phyloP scores from a whole-genome alignment of 345 rosid genomes.

The Salix caprea region DNA sequence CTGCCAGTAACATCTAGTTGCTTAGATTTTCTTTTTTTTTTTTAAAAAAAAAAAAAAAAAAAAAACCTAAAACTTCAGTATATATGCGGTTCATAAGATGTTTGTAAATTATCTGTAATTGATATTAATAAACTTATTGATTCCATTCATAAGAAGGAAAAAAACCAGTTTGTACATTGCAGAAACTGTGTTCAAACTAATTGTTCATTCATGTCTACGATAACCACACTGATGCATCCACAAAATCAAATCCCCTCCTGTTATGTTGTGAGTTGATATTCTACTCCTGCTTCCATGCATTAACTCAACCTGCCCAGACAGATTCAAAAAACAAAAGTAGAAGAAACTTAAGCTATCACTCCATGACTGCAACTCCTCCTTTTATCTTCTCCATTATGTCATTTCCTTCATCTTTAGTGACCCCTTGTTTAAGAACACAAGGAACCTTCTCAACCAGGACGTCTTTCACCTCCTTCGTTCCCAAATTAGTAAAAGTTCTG shows the following conservation, averaged over 20 bases:
- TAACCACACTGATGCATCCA: not conserved
- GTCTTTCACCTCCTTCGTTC: constrained; percentile 51
- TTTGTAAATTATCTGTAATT: not conserved
- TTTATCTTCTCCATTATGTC: constrained; percentile 40
- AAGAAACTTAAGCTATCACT: constrained; percentile 19
- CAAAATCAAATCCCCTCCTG: not conserved
- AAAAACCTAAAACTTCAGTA: too few relatives aligned
- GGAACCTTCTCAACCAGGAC: constrained; percentile 38
- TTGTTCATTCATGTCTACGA: not conserved
- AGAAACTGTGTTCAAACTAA: not conserved
- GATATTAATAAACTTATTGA: not conserved
- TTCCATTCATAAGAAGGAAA: not conserved
- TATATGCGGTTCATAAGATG: too few relatives aligned
- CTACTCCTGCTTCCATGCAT: not conserved
- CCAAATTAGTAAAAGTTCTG: constrained; percentile 40
- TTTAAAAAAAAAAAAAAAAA: too few relatives aligned
- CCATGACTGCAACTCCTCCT: constrained; percentile 45
- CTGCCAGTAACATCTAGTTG: too few relatives aligned
- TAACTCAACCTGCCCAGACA: not conserved
- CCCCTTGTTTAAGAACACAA: too few relatives aligned
- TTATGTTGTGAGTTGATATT: not conserved
- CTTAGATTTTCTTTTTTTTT: too few relatives aligned
- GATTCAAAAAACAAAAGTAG: not conserved
- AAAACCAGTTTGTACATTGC: not conserved
- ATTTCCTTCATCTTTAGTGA: constrained; percentile 47